Conservation (phyloP, 192 early-diverging fungal species). For the Piromyces finnis region DNA sequence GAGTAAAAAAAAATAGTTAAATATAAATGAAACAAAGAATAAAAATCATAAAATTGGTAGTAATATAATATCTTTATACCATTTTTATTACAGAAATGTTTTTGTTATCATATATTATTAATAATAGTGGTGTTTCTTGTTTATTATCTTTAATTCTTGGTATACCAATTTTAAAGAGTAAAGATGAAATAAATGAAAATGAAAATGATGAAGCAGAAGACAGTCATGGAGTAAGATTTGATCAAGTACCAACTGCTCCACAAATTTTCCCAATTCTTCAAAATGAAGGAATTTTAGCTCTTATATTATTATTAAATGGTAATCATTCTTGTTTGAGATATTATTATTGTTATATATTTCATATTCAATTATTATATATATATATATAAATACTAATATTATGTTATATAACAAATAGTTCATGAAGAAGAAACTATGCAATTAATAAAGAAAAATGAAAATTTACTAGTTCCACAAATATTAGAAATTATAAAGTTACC, state of each 20-base stretch:
- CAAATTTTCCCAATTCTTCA: background rate
- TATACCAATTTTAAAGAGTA: background rate
- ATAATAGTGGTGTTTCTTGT: background rate
- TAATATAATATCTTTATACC: no score
- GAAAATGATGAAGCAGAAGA: background rate
- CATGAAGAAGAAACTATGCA: background rate
- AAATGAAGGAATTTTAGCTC: background rate
- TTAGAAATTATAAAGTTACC: background rate
- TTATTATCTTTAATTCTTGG: background rate
- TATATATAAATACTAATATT: no score
- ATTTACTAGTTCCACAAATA: background rate
- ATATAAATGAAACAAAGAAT: no score
- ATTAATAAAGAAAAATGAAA: background rate
- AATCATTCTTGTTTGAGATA: no score
- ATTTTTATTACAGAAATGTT: background rate
- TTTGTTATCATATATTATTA: background rate
- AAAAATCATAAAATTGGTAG: no score
- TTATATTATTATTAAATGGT: background rate
- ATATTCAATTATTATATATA: no score
- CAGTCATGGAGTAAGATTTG: background rate
- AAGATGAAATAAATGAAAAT: background rate
- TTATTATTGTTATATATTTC: no score
- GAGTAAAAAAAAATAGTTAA: no score
- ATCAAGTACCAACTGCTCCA: background rate
- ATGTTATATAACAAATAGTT: no score